Evolutionary conservation across 805 yeast species (phyloP), one percentile per base, ranked within the genome.

Genomic region (Cephaloascus albidus): DNA sequence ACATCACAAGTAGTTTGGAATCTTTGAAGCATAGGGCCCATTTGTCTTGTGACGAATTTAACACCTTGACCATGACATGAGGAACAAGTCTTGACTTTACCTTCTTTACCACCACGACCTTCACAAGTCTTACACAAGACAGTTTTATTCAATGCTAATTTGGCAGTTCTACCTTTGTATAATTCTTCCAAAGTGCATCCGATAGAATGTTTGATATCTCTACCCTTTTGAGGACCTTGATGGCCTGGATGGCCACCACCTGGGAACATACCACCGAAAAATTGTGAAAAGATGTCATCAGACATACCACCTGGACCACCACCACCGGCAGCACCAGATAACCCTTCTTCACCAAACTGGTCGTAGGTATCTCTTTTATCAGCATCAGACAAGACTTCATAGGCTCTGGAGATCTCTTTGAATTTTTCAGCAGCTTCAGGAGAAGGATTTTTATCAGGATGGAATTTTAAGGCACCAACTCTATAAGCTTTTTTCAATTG

Each of bases 21-120:
- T 74, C 96, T 85, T 72, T 93, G 99, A 55, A 93, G 85, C 89
- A 93, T 87, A 49, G 96, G 96, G 52, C 99, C 99, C 96, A 93
- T 89, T 68, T 93, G 97, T 71, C 95, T 85, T 39, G 96, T 86
- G 49, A 88, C 83, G 49, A 90, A 82, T 64, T 78, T 85, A 62
- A 82, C 66, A 76, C 99, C 99, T 53, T 76, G 74, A 64, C 99
- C 99, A 57, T 77, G 75, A 80, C 99, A 93, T 32, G 78, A 60
- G 38, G 78, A 48, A 79, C 99, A 93, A 53, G 78, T 78, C 70
- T 83, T 84, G 48, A 89, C 95, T 42, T 85, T 72, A 47, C 93
- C 95, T 50, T 80, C 85, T 56, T 86, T 86, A 67, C 98, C 99
- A 63, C 99, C 99, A 55, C 79, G 79, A 54, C 98, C 98, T 40